phyloP scores from a whole-genome alignment of 1,139 yeast genomes.

The Blastobotrys petasosporus region DNA sequence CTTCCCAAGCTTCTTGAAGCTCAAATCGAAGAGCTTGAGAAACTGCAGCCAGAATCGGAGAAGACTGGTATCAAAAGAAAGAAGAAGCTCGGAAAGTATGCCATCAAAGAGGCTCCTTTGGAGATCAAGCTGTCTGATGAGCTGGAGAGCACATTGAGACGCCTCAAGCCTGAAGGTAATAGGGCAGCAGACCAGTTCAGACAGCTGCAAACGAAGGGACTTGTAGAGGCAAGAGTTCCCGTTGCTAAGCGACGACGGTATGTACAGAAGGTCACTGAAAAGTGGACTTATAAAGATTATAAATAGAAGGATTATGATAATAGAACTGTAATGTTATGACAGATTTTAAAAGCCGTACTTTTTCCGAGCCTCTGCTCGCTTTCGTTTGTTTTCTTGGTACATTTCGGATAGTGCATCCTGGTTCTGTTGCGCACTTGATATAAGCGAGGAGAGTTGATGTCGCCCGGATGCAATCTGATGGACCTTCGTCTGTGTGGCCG shows the following conservation, averaged over 20 bases:
- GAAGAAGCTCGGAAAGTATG: conserved; percentile 43
- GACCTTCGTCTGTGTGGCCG: background rate
- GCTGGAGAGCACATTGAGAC: conserved; percentile 75
- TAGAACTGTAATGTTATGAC: background rate
- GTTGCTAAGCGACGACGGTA: conserved; percentile 58
- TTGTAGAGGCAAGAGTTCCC: conserved; percentile 77
- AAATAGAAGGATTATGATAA: conserved; percentile 18
- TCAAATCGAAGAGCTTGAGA: conserved; percentile 19
- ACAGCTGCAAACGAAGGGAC: conserved; percentile 75
- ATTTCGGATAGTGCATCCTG: conserved; percentile 28
- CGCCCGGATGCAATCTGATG: conserved; percentile 26
- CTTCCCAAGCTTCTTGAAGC: conserved; percentile 28
- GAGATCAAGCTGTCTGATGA: conserved; percentile 90
- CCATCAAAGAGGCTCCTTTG: conserved; percentile 55
- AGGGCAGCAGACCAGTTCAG: conserved; percentile 76
- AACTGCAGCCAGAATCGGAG: conserved; percentile 22
- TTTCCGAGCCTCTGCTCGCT: conserved; percentile 23
- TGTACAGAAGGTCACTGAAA: conserved; percentile 72
- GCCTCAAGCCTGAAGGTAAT: conserved; percentile 87
- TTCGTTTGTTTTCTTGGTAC: conserved; percentile 20
- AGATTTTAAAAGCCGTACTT: conserved; percentile 26
- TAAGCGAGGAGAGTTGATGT: conserved; percentile 29
- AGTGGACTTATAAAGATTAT: conserved; percentile 85
- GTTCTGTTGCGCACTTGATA: conserved; percentile 29
- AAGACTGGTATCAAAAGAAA: conserved; percentile 25